These are phyloP conservation scores for Pistacia vera DNA, from an alignment of 345 rosid genomes.

Conservation along the genomic window DNA sequence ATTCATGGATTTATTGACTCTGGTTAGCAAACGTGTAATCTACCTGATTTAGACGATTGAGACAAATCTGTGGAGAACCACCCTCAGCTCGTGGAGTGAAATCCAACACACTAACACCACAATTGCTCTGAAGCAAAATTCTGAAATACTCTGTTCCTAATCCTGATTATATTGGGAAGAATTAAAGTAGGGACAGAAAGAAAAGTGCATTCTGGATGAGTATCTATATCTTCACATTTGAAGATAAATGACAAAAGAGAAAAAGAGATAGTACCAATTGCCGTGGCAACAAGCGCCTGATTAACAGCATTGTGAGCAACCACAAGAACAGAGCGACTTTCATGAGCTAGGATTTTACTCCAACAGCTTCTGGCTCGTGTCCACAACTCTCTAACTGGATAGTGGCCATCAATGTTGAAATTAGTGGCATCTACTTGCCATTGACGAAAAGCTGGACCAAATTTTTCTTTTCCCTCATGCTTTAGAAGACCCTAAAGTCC, in stretches of 20 bases:
- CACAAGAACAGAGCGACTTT: conserved; percentile 82
- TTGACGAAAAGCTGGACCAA: conserved; percentile 70
- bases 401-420: conserved; percentile 82
- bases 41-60: conserved; percentile 94
- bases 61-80: conserved; percentile 73
- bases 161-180: conserved; percentile 40
- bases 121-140: conserved; percentile 89
- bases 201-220: conserved; percentile 13
- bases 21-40: not conserved
- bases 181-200: not conserved
- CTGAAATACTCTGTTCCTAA: conserved; percentile 81
- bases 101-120: conserved; percentile 92
- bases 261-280: conserved; percentile 56
- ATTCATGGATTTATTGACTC: not conserved
- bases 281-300: conserved; percentile 89
- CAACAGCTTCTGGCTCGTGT: conserved; percentile 75
- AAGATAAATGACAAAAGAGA: not conserved
- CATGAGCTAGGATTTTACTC: conserved; percentile 67
- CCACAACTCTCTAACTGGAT: conserved; percentile 92
- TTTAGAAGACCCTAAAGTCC: conserved; percentile 74
- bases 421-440: conserved; percentile 90
- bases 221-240: not conserved
- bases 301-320: conserved; percentile 98
- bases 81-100: conserved; percentile 65
- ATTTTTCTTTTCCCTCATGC: conserved; percentile 81